These are phyloP conservation scores for Penicillium maclennaniae DNA, from an alignment of 495 filamentous ascomycete species.

Conservation along the genomic window DNA sequence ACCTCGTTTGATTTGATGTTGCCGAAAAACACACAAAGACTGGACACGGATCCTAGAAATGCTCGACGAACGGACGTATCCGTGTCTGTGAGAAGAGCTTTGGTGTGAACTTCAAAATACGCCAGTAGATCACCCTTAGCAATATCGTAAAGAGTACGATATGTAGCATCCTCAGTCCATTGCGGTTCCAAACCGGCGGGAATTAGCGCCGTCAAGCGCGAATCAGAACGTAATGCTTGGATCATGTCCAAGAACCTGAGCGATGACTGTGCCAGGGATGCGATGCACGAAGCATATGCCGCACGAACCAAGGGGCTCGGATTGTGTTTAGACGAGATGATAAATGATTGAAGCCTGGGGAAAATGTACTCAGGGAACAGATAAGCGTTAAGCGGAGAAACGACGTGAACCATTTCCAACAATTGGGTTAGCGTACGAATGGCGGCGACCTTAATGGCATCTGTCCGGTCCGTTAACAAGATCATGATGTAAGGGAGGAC, in stretches of 20 bases:
- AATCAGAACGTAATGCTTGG: constrained; percentile 79
- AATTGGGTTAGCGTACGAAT: constrained; percentile 83
- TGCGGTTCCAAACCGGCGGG: constrained; percentile 56
- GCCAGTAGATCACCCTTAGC: constrained; percentile 71
- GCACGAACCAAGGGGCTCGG: constrained; percentile 71
- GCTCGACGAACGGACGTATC: constrained; percentile 87
- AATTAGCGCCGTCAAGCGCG: constrained; percentile 71
- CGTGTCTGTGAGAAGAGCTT: constrained; percentile 79
- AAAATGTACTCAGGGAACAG: constrained; percentile 95
- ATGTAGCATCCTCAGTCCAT: constrained; percentile 70
- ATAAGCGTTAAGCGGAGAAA: constrained; percentile 92
- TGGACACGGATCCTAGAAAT: constrained; percentile 89
- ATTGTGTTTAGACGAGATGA: constrained; percentile 51
- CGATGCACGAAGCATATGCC: constrained; percentile 89
- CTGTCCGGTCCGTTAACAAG: constrained; percentile 72
- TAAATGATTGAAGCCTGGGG: constrained; percentile 70
- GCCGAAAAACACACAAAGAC: constrained; percentile 93
- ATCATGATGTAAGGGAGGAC: constrained; percentile 85
- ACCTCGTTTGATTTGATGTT: constrained; percentile 86
- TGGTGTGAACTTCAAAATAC: constrained; percentile 82
- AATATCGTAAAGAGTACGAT: constrained; percentile 79
- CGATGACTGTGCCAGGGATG: constrained; percentile 86
- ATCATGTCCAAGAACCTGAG: constrained; percentile 85
- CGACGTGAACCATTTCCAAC: constrained; percentile 77
- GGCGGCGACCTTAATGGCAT: constrained; percentile 79